phyloP scores from a whole-genome alignment of 169 alveolate genomes.

The Plasmodium gallinaceum region DNA sequence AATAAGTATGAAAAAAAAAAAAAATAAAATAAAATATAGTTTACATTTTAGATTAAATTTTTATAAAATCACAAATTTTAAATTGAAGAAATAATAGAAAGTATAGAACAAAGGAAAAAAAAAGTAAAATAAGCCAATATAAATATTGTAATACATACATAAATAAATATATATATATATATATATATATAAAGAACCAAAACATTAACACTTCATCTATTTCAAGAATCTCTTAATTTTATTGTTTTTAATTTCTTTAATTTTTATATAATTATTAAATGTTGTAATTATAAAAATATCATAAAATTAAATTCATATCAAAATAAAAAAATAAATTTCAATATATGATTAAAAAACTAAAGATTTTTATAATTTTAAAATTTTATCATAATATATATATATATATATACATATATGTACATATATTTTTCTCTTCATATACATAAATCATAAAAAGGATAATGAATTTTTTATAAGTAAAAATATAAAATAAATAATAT shows the following conservation, averaged over 20 bases:
- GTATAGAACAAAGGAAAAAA: background rate
- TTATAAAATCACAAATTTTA: background rate
- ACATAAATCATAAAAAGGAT: background rate
- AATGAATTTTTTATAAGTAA: too few relatives aligned
- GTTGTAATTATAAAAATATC: conserved; percentile 11
- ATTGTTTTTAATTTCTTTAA: background rate
- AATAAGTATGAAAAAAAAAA: background rate
- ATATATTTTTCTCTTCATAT: background rate
- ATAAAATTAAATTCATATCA: conserved; percentile 12
- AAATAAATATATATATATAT: background rate
- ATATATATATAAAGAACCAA: background rate
- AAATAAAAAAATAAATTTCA: background rate
- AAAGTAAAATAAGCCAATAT: background rate
- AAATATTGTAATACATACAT: background rate
- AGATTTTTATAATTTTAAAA: conserved; percentile 3
- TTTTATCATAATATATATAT: background rate
- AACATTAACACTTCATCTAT: background rate
- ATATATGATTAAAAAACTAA: conserved; percentile 6
- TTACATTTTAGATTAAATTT: background rate
- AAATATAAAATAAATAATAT: too few relatives aligned
- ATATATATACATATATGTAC: background rate
- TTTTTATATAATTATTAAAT: background rate
- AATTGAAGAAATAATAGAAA: background rate
- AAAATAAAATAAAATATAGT: background rate
- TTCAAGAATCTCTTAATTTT: background rate